These are phyloP conservation scores for Diaporthe amygdali DNA, from an alignment of 2,329 filamentous ascomycete genomes.

Conservation along the genomic window DNA sequence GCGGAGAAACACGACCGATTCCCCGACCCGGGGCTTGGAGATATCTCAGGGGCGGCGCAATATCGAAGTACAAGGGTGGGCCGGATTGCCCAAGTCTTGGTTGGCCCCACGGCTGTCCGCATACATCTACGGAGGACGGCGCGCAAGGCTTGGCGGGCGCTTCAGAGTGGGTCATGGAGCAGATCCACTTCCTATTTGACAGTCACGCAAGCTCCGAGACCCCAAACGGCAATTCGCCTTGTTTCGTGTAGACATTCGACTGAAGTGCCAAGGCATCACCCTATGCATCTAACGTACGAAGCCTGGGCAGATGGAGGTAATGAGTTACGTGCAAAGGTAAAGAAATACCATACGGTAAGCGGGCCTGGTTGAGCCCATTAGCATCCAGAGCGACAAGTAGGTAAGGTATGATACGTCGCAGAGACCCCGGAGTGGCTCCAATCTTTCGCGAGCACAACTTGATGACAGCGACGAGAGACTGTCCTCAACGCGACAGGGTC, in stretches of 20 bases:
- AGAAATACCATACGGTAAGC: background rate
- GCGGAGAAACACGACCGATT: background rate
- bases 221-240: background rate
- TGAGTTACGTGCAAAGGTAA: background rate
- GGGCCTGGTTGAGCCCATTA: background rate
- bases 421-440: background rate
- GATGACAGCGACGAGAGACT: background rate
- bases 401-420: background rate
- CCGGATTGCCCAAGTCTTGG: background rate
- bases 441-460: background rate
- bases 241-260: background rate
- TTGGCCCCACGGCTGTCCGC: background rate
- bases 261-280: background rate
- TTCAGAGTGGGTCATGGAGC: background rate
- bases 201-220: background rate
- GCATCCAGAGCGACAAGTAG: background rate
- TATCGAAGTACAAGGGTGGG: background rate
- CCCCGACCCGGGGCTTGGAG: background rate
- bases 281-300: background rate
- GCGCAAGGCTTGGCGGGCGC: background rate
- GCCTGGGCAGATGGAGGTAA: background rate
- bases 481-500: background rate
- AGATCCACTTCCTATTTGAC: conserved; percentile 8
- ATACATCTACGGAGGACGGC: background rate
- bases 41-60: conserved; percentile 7